Evolutionary conservation across 805 yeast genomes (phyloP).

Genomic region (Saturnispora sanitii): DNA sequence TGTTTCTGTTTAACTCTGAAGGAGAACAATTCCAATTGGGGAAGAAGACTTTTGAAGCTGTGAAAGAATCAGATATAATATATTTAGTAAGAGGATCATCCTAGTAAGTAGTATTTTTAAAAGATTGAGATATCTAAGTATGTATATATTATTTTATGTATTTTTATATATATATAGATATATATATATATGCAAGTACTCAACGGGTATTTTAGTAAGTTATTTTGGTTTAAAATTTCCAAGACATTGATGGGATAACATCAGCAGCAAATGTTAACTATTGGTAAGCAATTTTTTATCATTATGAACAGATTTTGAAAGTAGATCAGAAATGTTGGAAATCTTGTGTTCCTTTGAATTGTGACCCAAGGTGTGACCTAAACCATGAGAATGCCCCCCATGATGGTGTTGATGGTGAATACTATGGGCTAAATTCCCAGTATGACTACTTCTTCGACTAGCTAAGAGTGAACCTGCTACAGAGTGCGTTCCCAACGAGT

Average conservation of each 20-base stretch:
- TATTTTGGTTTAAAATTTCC: not conserved
- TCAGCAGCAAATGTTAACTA: not conserved
- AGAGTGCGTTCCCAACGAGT: too few species aligned
- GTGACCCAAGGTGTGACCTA: not conserved
- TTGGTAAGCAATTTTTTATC: slow-evolving; percentile 25
- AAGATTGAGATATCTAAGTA: not conserved
- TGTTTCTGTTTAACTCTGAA: slow-evolving; percentile 2
- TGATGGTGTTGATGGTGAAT: not conserved
- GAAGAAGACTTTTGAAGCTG: slow-evolving; percentile 29
- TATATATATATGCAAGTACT: too few species aligned
- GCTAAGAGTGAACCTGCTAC: not conserved
- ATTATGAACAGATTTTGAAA: slow-evolving; percentile 24
- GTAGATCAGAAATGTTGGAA: slow-evolving; percentile 22
- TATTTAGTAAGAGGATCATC: slow-evolving; percentile 43
- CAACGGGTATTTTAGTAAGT: not conserved
- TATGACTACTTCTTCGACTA: slow-evolving; percentile 2
- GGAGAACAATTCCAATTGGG: slow-evolving; percentile 21
- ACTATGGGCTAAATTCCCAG: not conserved
- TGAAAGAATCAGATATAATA: slow-evolving; percentile 41
- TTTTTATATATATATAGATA: not conserved
- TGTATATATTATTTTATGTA: not conserved
- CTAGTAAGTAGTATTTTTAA: not conserved
- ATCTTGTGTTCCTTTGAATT: slow-evolving; percentile 8
- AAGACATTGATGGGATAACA: not conserved
- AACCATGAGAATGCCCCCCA: not conserved